Evolutionary conservation across 805 yeast genomes (phyloP).

Genomic region (Maudiozyma barnettii): DNA sequence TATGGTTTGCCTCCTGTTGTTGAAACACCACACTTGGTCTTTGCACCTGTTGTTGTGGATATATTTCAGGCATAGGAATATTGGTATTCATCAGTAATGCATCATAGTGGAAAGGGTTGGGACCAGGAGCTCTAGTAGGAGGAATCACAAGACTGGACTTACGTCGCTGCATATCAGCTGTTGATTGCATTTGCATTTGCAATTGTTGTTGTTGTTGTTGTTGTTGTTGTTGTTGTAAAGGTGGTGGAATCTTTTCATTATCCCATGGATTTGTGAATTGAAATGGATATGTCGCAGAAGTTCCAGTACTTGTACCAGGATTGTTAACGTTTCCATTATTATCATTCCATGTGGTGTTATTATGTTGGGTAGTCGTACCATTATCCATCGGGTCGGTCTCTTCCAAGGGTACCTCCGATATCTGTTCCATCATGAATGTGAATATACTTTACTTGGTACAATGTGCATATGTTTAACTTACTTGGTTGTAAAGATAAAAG

Average conservation of each 20-base stretch:
- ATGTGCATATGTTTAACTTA: not conserved
- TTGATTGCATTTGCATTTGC: not conserved
- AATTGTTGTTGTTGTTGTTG: not conserved
- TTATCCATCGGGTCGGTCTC: not conserved
- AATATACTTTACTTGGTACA: not conserved
- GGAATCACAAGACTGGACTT: constrained; percentile 32
- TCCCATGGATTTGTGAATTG: constrained; percentile 14
- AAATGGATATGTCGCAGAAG: not conserved
- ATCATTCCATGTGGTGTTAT: not conserved
- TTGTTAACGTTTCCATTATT: not conserved
- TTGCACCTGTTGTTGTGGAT: constrained; percentile 2
- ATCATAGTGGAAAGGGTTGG: constrained; percentile 31
- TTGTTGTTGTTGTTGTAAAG: not conserved
- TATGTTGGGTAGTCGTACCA: not conserved
- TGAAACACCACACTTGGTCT: constrained; percentile 3
- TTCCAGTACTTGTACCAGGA: not conserved
- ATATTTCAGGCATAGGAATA: not conserved
- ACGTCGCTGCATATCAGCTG: constrained; percentile 16
- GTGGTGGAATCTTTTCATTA: constrained; percentile 3
- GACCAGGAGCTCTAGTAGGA: constrained; percentile 38
- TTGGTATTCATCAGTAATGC: constrained; percentile 6
- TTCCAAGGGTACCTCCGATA: constrained; percentile 1
- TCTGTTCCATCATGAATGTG: not conserved
- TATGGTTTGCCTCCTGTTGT: constrained; percentile 1
- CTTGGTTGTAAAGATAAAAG: not conserved